Evolutionary conservation across 2,329 filamentous ascomycete genomes (phyloP).

Genomic region (Amphichorda felina): DNA sequence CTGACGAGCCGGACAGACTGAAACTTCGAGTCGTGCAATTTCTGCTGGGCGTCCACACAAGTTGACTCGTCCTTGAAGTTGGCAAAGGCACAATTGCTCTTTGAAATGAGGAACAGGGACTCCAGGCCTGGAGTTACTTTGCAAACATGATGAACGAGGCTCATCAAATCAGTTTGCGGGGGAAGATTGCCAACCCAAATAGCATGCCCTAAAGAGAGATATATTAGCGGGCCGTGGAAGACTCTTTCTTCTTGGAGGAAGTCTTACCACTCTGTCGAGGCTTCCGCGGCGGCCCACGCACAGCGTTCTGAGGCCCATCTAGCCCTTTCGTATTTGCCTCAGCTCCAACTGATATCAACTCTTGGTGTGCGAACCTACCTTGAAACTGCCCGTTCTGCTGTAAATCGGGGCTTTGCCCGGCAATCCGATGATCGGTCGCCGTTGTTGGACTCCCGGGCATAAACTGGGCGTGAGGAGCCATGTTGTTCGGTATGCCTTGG

Average conservation of each 20-base stretch:
- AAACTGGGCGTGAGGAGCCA: conserved; percentile 23
- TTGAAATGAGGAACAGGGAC: conserved; percentile 87
- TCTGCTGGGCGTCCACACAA: conserved; percentile 65
- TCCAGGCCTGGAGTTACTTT: conserved; percentile 68
- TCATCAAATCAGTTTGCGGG: conserved; percentile 68
- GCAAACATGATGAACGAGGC: conserved; percentile 84
- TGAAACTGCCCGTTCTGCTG: neutral
- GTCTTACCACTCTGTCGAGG: conserved; percentile 48
- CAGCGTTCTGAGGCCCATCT: conserved; percentile 10
- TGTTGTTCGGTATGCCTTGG: conserved; percentile 17
- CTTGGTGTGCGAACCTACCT: neutral
- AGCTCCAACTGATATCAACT: neutral
- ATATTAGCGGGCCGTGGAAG: conserved; percentile 3
- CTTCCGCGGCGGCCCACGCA: conserved; percentile 23
- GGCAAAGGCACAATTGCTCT: conserved; percentile 94
- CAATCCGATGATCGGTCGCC: conserved; percentile 11
- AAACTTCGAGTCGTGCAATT: conserved; percentile 85
- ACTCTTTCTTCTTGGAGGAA: conserved; percentile 3
- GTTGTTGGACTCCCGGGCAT: conserved; percentile 10
- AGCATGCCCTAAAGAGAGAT: conserved; percentile 52
- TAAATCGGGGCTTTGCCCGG: neutral
- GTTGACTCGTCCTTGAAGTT: conserved; percentile 78
- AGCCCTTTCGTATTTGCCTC: neutral
- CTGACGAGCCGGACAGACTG: conserved; percentile 79
- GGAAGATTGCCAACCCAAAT: conserved; percentile 95